phyloP scores from a whole-genome alignment of 2,329 filamentous ascomycete species.

The Penicillium sp. region DNA sequence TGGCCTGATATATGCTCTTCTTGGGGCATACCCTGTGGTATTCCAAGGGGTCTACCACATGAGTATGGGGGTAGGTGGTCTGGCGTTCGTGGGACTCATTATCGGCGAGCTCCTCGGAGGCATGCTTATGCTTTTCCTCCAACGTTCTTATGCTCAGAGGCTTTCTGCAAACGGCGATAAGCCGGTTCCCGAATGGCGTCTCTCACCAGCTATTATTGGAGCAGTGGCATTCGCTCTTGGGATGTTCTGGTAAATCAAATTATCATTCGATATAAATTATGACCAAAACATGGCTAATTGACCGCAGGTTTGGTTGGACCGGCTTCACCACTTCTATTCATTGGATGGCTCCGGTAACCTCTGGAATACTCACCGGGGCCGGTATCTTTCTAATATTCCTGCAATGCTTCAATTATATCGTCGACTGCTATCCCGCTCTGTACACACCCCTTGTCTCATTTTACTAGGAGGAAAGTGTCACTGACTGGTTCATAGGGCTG shows the following conservation, averaged over 20 bases:
- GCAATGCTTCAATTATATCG: conserved; percentile 42
- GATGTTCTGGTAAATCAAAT: conserved; percentile 35
- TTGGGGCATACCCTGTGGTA: conserved; percentile 34
- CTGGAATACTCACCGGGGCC: conserved; percentile 36
- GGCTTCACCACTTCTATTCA: conserved; percentile 37
- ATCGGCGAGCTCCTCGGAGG: conserved; percentile 35
- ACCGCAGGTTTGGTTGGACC: conserved; percentile 36
- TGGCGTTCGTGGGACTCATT: conserved; percentile 37
- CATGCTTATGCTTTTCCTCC: conserved; percentile 30
- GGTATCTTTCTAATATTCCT: conserved; percentile 40
- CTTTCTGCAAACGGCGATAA: conserved; percentile 33
- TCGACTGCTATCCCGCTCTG: conserved; percentile 46
- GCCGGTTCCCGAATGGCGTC: conserved; percentile 39
- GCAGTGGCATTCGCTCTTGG: conserved; percentile 39
- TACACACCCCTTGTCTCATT: conserved; percentile 24
- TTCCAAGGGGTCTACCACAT: conserved; percentile 36
- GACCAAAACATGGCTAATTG: neutral
- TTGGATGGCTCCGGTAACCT: conserved; percentile 40
- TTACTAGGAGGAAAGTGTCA: neutral
- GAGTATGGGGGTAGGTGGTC: conserved; percentile 34
- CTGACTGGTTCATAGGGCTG: conserved; percentile 29
- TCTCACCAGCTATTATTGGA: conserved; percentile 35
- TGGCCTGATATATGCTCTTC: conserved; percentile 36
- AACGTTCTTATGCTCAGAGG: conserved; percentile 35
- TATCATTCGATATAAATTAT: neutral